Evolutionary conservation across 257 asterid species (phyloP), one percentile per base, ranked within the genome.

Genomic region (Solanum pinnatisectum): DNA sequence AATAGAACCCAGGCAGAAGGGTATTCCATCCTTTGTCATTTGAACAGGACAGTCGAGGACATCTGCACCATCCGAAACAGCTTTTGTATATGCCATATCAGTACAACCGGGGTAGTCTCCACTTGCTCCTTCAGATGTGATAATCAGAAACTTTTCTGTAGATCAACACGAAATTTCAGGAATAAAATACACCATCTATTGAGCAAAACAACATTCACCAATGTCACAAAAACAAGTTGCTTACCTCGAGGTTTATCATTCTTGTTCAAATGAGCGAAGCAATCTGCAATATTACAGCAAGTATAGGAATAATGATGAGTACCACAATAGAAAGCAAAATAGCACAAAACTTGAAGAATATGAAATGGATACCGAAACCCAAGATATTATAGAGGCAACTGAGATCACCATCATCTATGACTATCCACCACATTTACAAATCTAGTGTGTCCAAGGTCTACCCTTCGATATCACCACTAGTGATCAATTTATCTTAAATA

Each of bases 71-170:
- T 96, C 98, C 39, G 90, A 77, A 86, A 92, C 93, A 88, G 96
- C 98, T 92, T 91, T 89, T 15, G 27, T 71, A 73, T 96, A 95
- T 44, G 98, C 94, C 91, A 22, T 33, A 90, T 96, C 89, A 3
- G 98, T 93, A 91, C 98, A 95, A 52, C 96, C 98, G 20, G 98
- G 96, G 88, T 91, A 94, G 78, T 89, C 92, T 18, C 96, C 97
- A 90, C 98, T 93, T 63, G 98, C 95, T 92, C 98, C 98, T 94
- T 96, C 98, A 11, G 86, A 83, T 25, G 98, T 92, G 88, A 95
- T 92, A 63, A 96, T 88, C 91, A 89, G 79, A 86, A 90, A 60
- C 46, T 92, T 89, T 16, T 22, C 39, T 42, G 65, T 44, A 42
- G 84, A 63, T 22, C 84, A 78, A 77, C 84, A 77, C 36, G 23